Base-by-base conservation (phyloP, 1,139 yeast genomes). In the Lodderomyces oxycetoniae region DNA sequence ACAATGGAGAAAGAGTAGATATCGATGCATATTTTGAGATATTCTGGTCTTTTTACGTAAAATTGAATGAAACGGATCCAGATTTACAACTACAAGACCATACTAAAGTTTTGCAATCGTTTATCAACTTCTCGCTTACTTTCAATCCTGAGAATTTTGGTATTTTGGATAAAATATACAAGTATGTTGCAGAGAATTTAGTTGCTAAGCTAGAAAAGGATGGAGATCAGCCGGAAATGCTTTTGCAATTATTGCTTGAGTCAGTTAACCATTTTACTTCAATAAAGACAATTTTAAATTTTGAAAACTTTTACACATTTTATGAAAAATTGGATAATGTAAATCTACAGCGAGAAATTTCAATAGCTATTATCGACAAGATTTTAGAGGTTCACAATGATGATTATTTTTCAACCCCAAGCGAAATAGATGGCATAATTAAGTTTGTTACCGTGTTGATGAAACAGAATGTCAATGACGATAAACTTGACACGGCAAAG, bases 71-170 rank as follows among this genome's bases (percentile, higher is more conserved):
- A 34, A 57, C 67, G 6, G 77, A 82, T 38, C 81, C 86, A 0
- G 83, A 80, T 34, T 57, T 88, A 17, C 64, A 88, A 0, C 52
- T 76, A 15, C 77, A 74, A 30, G 93, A 85, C 43, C 77, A 77
- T 38, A 71, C 86, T 5, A 67, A 73, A 1, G 66, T 88, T 20
- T 63, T 87, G 31, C 79, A 78, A 38, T 75, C 84, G 11, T 70
- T 85, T 27, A 69, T 83, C 33, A 74, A 73, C 42, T 59, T 89
- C 28, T 70, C 88, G 0, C 62, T 85, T 33, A 68, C 74, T 7
- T 84, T 81, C 61, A 85, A 84, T 47, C 84, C 87, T 2, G 63
- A 69, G 1, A 72, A 77, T 40, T 67, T 67, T 38, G 72, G 66
- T 4, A 78, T 84, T 52, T 62, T 88, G 40, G 80, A 85, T 50